Conservation (phyloP, 192 early-diverging fungal genomes). For the Ramicandelaber brevisporus region DNA sequence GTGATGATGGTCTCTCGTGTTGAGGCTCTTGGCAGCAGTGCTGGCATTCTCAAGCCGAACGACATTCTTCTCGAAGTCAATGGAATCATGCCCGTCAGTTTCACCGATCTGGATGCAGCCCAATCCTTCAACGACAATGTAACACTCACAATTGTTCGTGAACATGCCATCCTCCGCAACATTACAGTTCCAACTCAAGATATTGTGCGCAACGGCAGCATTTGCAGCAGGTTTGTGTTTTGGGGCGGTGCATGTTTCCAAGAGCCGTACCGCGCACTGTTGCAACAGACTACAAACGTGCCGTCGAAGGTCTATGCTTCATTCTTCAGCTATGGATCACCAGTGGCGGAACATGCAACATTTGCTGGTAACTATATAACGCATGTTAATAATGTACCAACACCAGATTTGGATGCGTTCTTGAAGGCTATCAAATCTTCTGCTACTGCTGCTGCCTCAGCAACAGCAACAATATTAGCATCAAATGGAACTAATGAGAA, state of each 20-base stretch:
- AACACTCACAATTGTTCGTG: too few relatives aligned
- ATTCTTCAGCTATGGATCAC: conserved; percentile 29
- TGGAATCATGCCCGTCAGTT: conserved; percentile 28
- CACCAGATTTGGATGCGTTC: conserved; percentile 32
- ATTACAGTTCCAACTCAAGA: too few relatives aligned
- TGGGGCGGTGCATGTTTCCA: conserved; percentile 73
- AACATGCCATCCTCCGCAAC: too few relatives aligned
- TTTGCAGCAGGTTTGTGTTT: conserved; percentile 35
- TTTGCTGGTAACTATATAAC: conserved; percentile 32
- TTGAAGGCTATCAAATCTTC: conserved; percentile 23
- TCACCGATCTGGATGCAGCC: conserved; percentile 27
- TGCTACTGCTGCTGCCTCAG: too few relatives aligned
- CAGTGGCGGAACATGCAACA: conserved; percentile 27
- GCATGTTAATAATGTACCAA: conserved; percentile 28
- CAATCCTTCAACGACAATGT: too few relatives aligned
- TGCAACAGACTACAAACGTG: conserved; percentile 31
- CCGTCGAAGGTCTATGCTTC: conserved; percentile 39
- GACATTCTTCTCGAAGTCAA: conserved; percentile 41
- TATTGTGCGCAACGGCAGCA: too few relatives aligned
- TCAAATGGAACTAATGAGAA: too few relatives aligned
- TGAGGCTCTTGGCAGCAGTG: too few relatives aligned
- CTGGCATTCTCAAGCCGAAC: conserved; percentile 27
- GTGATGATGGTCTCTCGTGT: too few relatives aligned
- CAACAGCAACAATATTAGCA: conserved; percentile 17
- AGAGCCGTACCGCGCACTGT: conserved; percentile 35